Evolutionary conservation across 768 basidiomycete species (phyloP).

Genomic region (Rickenella mellea): DNA sequence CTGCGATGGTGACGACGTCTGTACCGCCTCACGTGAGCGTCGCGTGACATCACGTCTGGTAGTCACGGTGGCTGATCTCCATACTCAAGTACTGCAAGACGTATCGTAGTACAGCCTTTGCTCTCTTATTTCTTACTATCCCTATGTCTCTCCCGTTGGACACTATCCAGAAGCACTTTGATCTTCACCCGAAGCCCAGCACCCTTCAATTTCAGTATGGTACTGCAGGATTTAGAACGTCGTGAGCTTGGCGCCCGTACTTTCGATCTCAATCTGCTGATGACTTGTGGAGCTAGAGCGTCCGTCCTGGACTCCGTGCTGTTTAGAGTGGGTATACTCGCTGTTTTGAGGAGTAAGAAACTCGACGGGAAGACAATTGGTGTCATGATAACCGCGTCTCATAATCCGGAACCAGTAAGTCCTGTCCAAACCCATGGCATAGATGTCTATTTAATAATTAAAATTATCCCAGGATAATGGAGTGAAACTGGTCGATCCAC

Average conservation of each 20-base stretch:
- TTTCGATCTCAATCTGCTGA: constrained; percentile 7
- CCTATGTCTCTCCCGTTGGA: constrained; percentile 16
- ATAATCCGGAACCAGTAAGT: constrained; percentile 90
- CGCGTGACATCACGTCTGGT: background rate
- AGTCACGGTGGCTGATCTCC: too few relatives aligned
- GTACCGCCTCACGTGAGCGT: background rate
- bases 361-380: constrained; percentile 89
- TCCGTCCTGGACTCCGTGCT: constrained; percentile 78
- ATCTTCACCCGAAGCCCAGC: constrained; percentile 64
- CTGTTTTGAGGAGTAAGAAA: constrained; percentile 82
- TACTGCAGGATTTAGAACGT: constrained; percentile 88
- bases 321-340: constrained; percentile 87
- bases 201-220: constrained; percentile 76
- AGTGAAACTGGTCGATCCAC: constrained; percentile 95
- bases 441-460: background rate
- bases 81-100: background rate
- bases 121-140: background rate
- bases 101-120: background rate
- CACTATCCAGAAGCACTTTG: constrained; percentile 38
- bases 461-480: constrained; percentile 74
- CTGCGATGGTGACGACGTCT: constrained; percentile 10
- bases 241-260: constrained; percentile 40
- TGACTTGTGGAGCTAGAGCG: constrained; percentile 34
- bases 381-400: constrained; percentile 99
- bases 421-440: constrained; percentile 1